These are phyloP conservation scores for Penicillium janthinellum DNA, from an alignment of 2,329 filamentous ascomycete genomes.

Conservation along the genomic window DNA sequence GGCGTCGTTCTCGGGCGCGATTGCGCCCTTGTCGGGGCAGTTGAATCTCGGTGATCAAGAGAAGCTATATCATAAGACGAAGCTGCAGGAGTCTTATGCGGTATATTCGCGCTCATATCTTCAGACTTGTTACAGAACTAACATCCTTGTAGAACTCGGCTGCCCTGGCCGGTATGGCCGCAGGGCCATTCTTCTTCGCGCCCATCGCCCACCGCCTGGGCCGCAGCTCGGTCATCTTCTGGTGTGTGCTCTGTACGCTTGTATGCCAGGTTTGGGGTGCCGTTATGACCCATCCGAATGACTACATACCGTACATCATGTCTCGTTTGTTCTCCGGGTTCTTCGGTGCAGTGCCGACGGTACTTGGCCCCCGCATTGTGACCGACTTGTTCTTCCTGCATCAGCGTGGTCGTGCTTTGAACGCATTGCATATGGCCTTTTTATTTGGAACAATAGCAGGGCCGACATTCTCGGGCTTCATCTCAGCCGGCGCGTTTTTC, in stretches of 20 bases:
- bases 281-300: slow-evolving; percentile 36
- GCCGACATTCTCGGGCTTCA: slow-evolving; percentile 46
- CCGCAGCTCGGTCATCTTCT: slow-evolving; percentile 44
- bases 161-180: slow-evolving; percentile 43
- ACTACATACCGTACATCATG: slow-evolving; percentile 42
- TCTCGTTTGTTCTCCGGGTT: slow-evolving; percentile 46
- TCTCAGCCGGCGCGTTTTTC: slow-evolving; percentile 40
- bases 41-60: slow-evolving; percentile 40
- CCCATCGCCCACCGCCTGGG: slow-evolving; percentile 42
- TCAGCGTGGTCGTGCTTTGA: slow-evolving; percentile 46
- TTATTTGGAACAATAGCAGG: slow-evolving; percentile 43
- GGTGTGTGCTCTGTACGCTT: slow-evolving; percentile 40
- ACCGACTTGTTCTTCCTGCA: slow-evolving; percentile 50
- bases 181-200: slow-evolving; percentile 43
- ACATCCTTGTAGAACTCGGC: slow-evolving; percentile 34
- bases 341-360: slow-evolving; percentile 42
- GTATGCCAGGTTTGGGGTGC: slow-evolving; percentile 43
- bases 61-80: slow-evolving; percentile 36
- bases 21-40: slow-evolving; percentile 40
- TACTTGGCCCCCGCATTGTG: slow-evolving; percentile 45
- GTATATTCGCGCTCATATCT: slow-evolving; percentile 21
- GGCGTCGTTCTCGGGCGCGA: slow-evolving; percentile 40
- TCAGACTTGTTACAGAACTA: neutral
- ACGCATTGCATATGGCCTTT: slow-evolving; percentile 38
- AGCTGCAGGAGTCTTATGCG: slow-evolving; percentile 37